A percentile compares a stretch with the other conserved stretches of the same genome.
phyloP scores from a whole-genome alignment of 768 basidiomycete genomes.

The Boletus reticulatus region DNA sequence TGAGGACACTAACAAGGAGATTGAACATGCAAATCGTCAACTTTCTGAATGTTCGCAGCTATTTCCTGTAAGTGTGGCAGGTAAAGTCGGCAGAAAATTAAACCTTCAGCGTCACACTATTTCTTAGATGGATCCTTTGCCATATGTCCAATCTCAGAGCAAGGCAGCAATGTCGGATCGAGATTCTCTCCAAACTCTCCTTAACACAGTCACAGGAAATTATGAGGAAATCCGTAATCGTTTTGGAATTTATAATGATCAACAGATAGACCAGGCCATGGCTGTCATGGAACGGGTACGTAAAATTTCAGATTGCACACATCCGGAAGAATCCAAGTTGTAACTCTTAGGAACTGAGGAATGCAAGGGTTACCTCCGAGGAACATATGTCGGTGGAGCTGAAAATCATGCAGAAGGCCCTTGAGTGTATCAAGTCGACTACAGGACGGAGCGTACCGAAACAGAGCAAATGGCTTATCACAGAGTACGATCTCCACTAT shows the following conservation, averaged over 20 bases:
- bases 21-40: not conserved
- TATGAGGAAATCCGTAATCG: not conserved
- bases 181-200: not conserved
- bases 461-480: conserved; percentile 22
- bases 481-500: conserved; percentile 26
- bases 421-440: not conserved
- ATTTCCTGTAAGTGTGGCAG: not conserved
- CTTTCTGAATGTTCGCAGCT: not conserved
- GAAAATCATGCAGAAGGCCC: not conserved
- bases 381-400: not conserved
- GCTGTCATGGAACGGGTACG: conserved; percentile 2
- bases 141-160: not conserved
- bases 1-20: not conserved
- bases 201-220: not conserved
- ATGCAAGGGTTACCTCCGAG: not conserved
- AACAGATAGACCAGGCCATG: conserved; percentile 5
- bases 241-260: not conserved
- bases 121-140: not conserved
- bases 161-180: not conserved
- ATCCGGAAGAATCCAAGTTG: no score
- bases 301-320: not conserved
- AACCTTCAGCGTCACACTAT: not conserved
- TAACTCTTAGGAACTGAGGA: not conserved
- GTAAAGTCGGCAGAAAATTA: not conserved
- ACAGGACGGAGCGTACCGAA: conserved; percentile 4